Percentiles rank a stretch among this genome's conserved stretches.
Conservation (phyloP, 1,284 basidiomycete genomes). For the Tranzscheliella williamsii region DNA sequence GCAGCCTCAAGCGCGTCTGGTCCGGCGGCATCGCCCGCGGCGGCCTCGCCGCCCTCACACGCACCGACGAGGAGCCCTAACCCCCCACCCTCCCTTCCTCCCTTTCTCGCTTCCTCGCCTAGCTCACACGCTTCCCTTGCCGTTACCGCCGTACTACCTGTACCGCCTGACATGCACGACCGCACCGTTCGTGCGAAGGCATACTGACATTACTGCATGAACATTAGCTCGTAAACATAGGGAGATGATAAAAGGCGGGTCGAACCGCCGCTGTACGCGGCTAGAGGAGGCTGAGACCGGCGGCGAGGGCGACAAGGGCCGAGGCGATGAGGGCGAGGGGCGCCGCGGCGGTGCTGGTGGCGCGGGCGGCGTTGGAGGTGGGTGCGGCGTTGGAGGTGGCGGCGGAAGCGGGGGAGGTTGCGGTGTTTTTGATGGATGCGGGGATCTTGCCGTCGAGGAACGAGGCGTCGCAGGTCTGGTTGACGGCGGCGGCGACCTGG, state of each 20-base stretch:
- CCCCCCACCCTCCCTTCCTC: no score
- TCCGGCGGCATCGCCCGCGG: slow-evolving; percentile 36
- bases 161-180: no score
- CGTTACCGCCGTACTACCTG: no score
- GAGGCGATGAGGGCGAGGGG: slow-evolving; percentile 5
- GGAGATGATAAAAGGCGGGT: no score
- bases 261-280: no score
- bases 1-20: slow-evolving; percentile 45
- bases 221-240: no score
- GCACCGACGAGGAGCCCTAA: slow-evolving; percentile 30
- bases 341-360: slow-evolving; percentile 1
- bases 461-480: slow-evolving; percentile 10
- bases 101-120: no score
- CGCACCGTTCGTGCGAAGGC: no score
- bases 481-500: slow-evolving; percentile 8
- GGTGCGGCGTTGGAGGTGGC: neutral
- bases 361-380: slow-evolving; percentile 1
- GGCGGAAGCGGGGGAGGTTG: slow-evolving; percentile 1
- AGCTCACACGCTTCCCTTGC: no score
- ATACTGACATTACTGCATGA: no score
- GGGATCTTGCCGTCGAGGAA: slow-evolving; percentile 28
- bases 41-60: slow-evolving; percentile 34
- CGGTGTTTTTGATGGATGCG: slow-evolving; percentile 17
- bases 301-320: slow-evolving; percentile 18
- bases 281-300: slow-evolving; percentile 24